phyloP scores from a whole-genome alignment of 805 yeast species.

The Cyberlindnera subsufficiens region DNA sequence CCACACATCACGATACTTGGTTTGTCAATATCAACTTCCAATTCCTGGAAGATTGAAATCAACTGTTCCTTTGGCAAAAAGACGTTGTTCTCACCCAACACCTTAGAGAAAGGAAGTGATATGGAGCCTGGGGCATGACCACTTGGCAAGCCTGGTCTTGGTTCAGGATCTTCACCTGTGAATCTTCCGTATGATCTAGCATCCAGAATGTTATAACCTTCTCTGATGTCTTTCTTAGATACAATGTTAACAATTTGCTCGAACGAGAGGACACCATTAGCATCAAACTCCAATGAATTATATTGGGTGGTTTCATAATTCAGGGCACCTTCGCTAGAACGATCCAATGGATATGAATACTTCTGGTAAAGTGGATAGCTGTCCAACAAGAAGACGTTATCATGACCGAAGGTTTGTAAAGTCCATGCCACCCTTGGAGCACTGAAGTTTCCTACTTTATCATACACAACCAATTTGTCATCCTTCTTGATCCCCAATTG shows the following conservation, averaged over 20 bases:
- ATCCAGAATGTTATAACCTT: slow-evolving; percentile 57
- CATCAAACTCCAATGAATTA: slow-evolving; percentile 29
- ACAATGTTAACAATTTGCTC: slow-evolving; percentile 64
- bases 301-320: slow-evolving; percentile 24
- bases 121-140: slow-evolving; percentile 86
- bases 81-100: slow-evolving; percentile 42
- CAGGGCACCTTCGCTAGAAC: slow-evolving; percentile 11
- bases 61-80: slow-evolving; percentile 47
- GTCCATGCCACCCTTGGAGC: slow-evolving; percentile 94
- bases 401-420: slow-evolving; percentile 72
- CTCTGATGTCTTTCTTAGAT: slow-evolving; percentile 35
- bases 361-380: slow-evolving; percentile 51
- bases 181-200: slow-evolving; percentile 77
- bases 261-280: slow-evolving; percentile 52
- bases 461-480: slow-evolving; percentile 76
- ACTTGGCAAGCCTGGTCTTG: slow-evolving; percentile 79
- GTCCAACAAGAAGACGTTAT: slow-evolving; percentile 62
- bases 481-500: slow-evolving; percentile 48
- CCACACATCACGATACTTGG: slow-evolving; percentile 90
- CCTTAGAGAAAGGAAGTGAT: slow-evolving; percentile 67
- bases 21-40: slow-evolving; percentile 35
- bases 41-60: slow-evolving; percentile 36
- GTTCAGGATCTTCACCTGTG: slow-evolving; percentile 79
- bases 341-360: slow-evolving; percentile 41
- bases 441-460: slow-evolving; percentile 77